Conservation (phyloP, 2,329 filamentous ascomycete species). For the Fusarium tjaetaba region DNA sequence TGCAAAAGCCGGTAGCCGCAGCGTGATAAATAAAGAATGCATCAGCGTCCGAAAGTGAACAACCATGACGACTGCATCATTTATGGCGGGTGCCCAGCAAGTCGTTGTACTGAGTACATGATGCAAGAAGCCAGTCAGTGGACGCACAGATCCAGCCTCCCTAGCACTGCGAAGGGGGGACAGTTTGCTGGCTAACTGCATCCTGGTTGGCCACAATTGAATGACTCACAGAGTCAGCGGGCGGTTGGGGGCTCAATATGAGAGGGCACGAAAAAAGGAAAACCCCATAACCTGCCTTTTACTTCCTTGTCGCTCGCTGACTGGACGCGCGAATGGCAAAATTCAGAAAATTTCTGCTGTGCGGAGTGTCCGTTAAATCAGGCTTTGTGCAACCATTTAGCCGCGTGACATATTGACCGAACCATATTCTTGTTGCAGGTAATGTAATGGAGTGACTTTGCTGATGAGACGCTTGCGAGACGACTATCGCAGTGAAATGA, state of each 20-base stretch:
- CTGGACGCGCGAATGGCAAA: neutral
- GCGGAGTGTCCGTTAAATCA: conserved; percentile 27
- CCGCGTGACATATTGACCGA: neutral
- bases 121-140: conserved; percentile 45
- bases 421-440: neutral
- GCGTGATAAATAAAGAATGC: conserved; percentile 4
- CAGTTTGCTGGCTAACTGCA: conserved; percentile 25
- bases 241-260: conserved; percentile 25
- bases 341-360: conserved; percentile 29
- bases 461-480: conserved; percentile 39
- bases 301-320: conserved; percentile 16
- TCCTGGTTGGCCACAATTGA: conserved; percentile 40
- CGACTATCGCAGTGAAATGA: conserved; percentile 9
- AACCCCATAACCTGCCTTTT: conserved; percentile 33
- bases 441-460: conserved; percentile 15
- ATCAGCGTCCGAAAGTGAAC: conserved; percentile 7
- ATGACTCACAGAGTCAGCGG: conserved; percentile 43
- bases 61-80: conserved; percentile 19
- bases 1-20: neutral
- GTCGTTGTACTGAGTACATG: conserved; percentile 40
- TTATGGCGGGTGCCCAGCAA: conserved; percentile 4
- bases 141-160: conserved; percentile 47
- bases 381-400: conserved; percentile 9
- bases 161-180: conserved; percentile 37
- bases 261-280: conserved; percentile 32